Conservation (phyloP, 257 asterid genomes). For the Solanum raphanifolium region DNA sequence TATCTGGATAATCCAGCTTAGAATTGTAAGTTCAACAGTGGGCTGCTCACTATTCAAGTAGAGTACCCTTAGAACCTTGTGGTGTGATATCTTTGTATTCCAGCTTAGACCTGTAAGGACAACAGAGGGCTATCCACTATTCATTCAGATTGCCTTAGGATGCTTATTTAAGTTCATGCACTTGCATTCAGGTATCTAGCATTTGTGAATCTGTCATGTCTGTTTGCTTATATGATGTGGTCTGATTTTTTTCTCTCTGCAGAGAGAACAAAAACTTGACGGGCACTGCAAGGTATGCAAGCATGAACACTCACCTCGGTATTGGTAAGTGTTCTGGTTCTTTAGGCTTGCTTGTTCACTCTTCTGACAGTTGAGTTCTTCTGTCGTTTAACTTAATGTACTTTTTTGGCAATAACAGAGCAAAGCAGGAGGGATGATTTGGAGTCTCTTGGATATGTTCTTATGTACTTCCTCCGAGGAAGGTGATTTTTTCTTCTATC, state of each 20-base stretch:
- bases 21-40: not conserved
- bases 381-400: not conserved
- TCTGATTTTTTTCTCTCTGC: slow-evolving; percentile 8
- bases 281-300: slow-evolving; percentile 96
- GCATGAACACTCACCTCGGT: slow-evolving; percentile 98
- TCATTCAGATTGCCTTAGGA: not conserved
- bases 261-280: slow-evolving; percentile 98
- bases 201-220: not conserved
- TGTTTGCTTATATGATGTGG: not conserved
- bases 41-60: not conserved
- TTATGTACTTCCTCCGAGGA: slow-evolving; percentile 92
- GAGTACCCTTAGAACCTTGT: not conserved
- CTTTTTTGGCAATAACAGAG: slow-evolving; percentile 26
- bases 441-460: slow-evolving; percentile 96
- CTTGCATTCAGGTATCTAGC: not conserved
- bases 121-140: not conserved
- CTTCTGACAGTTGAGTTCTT: not conserved
- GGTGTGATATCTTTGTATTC: not conserved
- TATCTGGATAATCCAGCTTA: not conserved
- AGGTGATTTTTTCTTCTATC: slow-evolving; percentile 32
- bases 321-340: slow-evolving; percentile 47
- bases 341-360: not conserved
- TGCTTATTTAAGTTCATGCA: not conserved
- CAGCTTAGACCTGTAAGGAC: not conserved
- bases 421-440: slow-evolving; percentile 99